phyloP scores from a whole-genome alignment of 306 rosid species.

The Hippophae tibetana region DNA sequence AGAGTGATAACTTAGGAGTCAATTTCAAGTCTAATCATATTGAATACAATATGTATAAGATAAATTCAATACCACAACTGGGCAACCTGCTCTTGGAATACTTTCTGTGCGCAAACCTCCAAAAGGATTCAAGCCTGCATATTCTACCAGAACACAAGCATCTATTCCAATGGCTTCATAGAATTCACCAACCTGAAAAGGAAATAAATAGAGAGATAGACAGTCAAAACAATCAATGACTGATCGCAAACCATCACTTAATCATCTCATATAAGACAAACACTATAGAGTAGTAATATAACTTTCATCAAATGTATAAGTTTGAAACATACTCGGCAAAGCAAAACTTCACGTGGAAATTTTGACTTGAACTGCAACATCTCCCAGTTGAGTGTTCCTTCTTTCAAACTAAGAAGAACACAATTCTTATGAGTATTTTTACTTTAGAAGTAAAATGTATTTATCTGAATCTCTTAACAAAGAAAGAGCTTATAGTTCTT shows the following conservation, averaged over 20 bases:
- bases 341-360: constrained; percentile 85
- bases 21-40: constrained; percentile 1
- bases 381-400: constrained; percentile 85
- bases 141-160: constrained; percentile 86
- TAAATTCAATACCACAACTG: constrained; percentile 61
- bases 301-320: not conserved
- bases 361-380: constrained; percentile 79
- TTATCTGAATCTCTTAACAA: constrained; percentile 2
- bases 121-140: constrained; percentile 86
- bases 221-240: not conserved
- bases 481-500: not conserved
- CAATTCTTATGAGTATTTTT: constrained; percentile 8
- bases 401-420: constrained; percentile 58
- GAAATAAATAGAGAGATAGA: constrained; percentile 2
- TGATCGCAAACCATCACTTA: no score
- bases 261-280: no score
- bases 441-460: constrained; percentile 4
- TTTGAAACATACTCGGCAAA: constrained; percentile 65
- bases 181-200: constrained; percentile 80
- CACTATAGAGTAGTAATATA: no score
- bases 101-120: constrained; percentile 84
- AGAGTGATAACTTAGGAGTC: not conserved
- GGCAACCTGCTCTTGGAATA: constrained; percentile 90
- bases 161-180: constrained; percentile 89
- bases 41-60: constrained; percentile 13